Conservation (phyloP, 1,139 yeast genomes). For the Sugiyamaella sp. region DNA sequence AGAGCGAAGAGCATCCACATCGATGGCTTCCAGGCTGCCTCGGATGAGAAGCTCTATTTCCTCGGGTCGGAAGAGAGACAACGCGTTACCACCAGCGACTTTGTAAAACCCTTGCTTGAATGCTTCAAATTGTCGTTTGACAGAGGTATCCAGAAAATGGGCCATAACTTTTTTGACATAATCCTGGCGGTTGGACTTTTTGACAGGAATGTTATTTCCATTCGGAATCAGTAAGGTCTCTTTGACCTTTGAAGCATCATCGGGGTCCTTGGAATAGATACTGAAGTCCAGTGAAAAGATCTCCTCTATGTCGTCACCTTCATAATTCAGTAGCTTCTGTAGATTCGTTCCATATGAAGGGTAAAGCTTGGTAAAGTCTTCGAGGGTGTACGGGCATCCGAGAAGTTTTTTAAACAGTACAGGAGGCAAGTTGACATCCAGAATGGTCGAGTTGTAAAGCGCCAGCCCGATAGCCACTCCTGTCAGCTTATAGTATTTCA, state of each 20-base stretch:
- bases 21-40: conserved; percentile 73
- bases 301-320: conserved; percentile 47
- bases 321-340: conserved; percentile 54
- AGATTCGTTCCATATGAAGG: conserved; percentile 69
- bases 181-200: conserved; percentile 54
- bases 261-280: conserved; percentile 40
- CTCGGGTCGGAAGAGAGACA: conserved; percentile 74
- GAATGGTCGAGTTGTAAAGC: conserved; percentile 82
- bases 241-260: conserved; percentile 25
- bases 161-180: conserved; percentile 66
- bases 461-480: conserved; percentile 91
- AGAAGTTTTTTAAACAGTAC: conserved; percentile 76
- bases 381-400: conserved; percentile 56
- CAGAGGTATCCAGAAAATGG: conserved; percentile 60
- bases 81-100: conserved; percentile 80
- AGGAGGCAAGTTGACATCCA: conserved; percentile 76
- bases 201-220: conserved; percentile 61
- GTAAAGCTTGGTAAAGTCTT: conserved; percentile 66
- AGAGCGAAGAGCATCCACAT: conserved; percentile 65
- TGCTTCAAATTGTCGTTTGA: conserved; percentile 55
- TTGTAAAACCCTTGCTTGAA: conserved; percentile 71
- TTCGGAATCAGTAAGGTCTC: conserved; percentile 55
- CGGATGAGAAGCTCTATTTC: conserved; percentile 79
- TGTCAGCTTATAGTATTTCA: conserved; percentile 66
- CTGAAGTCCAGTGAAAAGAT: conserved; percentile 55